phyloP scores from a whole-genome alignment of 164 flowering plant species.

The Vitis amurensis region DNA sequence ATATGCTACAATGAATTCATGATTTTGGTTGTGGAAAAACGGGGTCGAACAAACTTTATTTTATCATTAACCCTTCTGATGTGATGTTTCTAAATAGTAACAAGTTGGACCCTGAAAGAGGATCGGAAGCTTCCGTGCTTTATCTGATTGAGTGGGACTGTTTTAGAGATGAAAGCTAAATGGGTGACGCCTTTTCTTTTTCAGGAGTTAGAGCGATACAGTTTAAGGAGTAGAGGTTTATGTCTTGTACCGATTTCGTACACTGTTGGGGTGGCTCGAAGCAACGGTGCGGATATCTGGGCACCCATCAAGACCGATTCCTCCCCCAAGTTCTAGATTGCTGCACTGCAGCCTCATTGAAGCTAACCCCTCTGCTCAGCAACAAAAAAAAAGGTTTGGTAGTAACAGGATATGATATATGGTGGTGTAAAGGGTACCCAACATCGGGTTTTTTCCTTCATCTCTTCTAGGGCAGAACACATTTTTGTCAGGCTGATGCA shows the following conservation, averaged over 20 bases:
- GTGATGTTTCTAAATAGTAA: too few relatives aligned
- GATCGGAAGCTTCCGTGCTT: too few relatives aligned
- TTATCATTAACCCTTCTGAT: too few relatives aligned
- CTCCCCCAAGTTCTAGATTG: slow-evolving; percentile 35
- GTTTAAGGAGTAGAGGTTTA: slow-evolving; percentile 69
- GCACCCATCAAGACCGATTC: slow-evolving; percentile 66
- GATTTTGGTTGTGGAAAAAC: background rate
- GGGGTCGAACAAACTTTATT: background rate
- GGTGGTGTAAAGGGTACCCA: slow-evolving; percentile 7
- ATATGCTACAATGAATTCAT: background rate
- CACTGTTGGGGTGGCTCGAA: slow-evolving; percentile 60
- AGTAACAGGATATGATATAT: too few relatives aligned
- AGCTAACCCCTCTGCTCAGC: background rate
- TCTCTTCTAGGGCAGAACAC: background rate
- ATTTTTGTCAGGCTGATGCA: slow-evolving; percentile 13
- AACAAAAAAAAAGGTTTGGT: background rate
- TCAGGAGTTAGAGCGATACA: slow-evolving; percentile 54
- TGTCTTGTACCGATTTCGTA: slow-evolving; percentile 77
- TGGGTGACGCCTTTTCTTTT: background rate
- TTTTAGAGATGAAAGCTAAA: background rate
- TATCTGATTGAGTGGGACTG: too few relatives aligned
- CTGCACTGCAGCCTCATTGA: slow-evolving; percentile 15
- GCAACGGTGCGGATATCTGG: slow-evolving; percentile 98
- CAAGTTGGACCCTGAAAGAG: too few relatives aligned
- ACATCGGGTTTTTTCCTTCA: background rate